Percentiles rank a stretch among this genome's conserved stretches.
Conservation (phyloP, 495 filamentous ascomycete genomes). For the Barbatosphaeria neglecta region DNA sequence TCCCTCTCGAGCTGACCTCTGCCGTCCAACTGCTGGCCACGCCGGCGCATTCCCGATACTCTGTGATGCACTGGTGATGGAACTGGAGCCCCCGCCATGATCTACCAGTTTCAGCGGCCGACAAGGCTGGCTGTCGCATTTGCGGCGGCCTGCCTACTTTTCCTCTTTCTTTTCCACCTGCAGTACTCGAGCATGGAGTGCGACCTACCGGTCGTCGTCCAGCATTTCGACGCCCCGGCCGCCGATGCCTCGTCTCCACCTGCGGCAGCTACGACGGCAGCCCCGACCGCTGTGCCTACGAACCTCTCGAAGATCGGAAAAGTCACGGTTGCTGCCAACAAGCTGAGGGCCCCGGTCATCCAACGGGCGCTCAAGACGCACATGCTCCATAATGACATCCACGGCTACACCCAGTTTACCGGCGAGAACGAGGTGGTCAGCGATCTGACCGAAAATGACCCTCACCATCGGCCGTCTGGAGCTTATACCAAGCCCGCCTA, state of each 20-base stretch:
- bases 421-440: slow-evolving; percentile 12
- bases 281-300: background rate
- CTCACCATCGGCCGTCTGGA: slow-evolving; percentile 6
- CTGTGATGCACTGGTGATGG: background rate
- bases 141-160: slow-evolving; percentile 5
- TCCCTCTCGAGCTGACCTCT: background rate
- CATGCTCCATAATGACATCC: slow-evolving; percentile 9
- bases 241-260: background rate
- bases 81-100: slow-evolving; percentile 3
- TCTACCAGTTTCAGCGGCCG: slow-evolving; percentile 5
- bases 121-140: slow-evolving; percentile 5
- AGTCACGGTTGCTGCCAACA: slow-evolving; percentile 14
- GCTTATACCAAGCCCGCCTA: slow-evolving; percentile 40
- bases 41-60: background rate
- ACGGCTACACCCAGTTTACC: slow-evolving; percentile 14
- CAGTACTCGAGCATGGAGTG: slow-evolving; percentile 2
- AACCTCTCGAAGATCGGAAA: slow-evolving; percentile 7
- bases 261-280: background rate
- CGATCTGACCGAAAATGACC: slow-evolving; percentile 12
- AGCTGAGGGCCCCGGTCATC: slow-evolving; percentile 10
- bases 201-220: slow-evolving; percentile 2
- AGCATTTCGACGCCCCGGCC: background rate
- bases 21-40: background rate
- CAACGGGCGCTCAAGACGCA: slow-evolving; percentile 11
- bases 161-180: slow-evolving; percentile 6